Evolutionary conservation across 2,329 filamentous ascomycete species (phyloP), one percentile per base, ranked within the genome.

Genomic region (Triangularia verruculosa): DNA sequence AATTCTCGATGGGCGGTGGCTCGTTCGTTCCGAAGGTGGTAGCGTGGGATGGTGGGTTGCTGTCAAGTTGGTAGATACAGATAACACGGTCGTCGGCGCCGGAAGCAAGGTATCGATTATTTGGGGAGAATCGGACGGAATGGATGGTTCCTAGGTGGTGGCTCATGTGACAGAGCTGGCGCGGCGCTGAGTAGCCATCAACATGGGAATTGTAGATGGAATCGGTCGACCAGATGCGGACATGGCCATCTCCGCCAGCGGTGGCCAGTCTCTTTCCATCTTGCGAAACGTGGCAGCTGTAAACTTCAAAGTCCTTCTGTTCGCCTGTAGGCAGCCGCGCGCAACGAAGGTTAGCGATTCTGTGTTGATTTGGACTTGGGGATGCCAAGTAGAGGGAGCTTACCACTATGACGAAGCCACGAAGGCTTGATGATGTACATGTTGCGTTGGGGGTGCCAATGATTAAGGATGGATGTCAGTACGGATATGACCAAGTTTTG

Each of bases 61-160:
- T 86, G 77, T 98, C 93, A 61, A 97, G 85, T 67, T 91, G 89
- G 78, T 99, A 99, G 69, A 99, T 92, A 78, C 95, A 97, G 69
- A 99, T 96, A 74, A 99, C 94, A 82, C 97, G 97, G 80, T 99
- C 95, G 78, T 99, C 95, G 71, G 96, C 96, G 63, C 95, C 95
- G 11, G 94, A 98, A 32, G 96, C 96, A 59, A 99, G 86, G 75
- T 97, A 99, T 74, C 92, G 92, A 63, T 93, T 92, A 74, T 96
- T 97, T 27, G 92, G 90, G 9, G 95, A 98, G 80, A 98, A 99
- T 70, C 96, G 91, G 67, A 99, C 95, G 0, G 94, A 93, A 78
- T 97, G 94, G 67, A 98, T 97, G 17, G 94, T 98, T 70, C 94
- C 95, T 3, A 96, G 93, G 77, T 99, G 95, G 74, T 98, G 93